Base-by-base conservation (phyloP, 768 basidiomycete genomes). In the Pulveroboletus frians region DNA sequence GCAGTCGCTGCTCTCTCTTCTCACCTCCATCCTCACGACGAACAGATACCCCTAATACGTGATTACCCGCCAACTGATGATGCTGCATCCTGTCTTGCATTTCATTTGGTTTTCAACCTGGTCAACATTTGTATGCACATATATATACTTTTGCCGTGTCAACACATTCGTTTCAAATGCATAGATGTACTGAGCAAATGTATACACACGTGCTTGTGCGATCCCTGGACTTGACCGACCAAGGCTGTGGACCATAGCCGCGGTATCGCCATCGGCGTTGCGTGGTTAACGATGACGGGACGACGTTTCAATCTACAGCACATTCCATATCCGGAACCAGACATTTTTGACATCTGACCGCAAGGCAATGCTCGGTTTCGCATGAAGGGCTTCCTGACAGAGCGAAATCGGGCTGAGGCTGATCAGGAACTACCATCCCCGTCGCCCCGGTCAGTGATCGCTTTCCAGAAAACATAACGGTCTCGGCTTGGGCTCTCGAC, bases 41-140 rank as follows among this genome's bases (percentile, higher is more conserved):
- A 65, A 43, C 48, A 32, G 58, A 68, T 69, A 69, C 66, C 68
- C 68, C 64, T 62, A 55, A 59, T 64, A 56, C 53, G 55, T 50
- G 53, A 66, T 66, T 64, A 66, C 66, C 66, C 62, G 49, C 43
- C 44, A 50, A 50, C 40, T 53, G 23, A 26, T 53, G 23, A 26
- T 26, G 23, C 23, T 23, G 23, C 37, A 50, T 43, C 31, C 47
- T 45, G 50, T 34, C 43, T 51, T 35, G 54, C 59, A 56, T 41
- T 60, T 43, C 43, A 38, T 49, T 39, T 42, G 23, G 39, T 40
- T n/a, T 51, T 23, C 36, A 51, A 43, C 49, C 54, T 44, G 50
- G 51, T 34, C 60, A 49, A 62, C 50, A 60, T 55, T 52, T 66
- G 51, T 69, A 60, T 60, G 54, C 65, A 56, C 51, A 59, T 62